These are phyloP conservation scores for Nothophaeocryptopus gaeumannii DNA, from an alignment of 2,329 filamentous ascomycete genomes.

Conservation along the genomic window DNA sequence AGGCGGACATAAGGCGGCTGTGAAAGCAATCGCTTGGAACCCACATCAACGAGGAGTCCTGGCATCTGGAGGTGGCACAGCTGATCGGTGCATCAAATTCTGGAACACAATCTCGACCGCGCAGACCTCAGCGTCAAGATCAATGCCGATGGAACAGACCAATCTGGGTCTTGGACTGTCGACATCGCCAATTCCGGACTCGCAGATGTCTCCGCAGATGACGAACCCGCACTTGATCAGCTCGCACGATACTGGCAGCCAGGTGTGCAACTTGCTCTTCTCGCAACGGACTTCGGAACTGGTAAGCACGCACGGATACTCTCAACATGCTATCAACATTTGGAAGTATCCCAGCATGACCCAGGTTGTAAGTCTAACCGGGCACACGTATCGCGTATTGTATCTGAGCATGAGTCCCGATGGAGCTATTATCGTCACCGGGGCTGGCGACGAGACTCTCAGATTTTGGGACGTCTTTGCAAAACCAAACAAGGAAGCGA, in stretches of 20 bases:
- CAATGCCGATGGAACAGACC: slow-evolving; percentile 26
- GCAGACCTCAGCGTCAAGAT: slow-evolving; percentile 35
- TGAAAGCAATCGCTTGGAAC: slow-evolving; percentile 97
- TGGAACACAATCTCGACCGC: slow-evolving; percentile 71
- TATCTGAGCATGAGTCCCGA: slow-evolving; percentile 98
- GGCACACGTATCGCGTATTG: slow-evolving; percentile 92
- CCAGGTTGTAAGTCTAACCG: slow-evolving; percentile 90
- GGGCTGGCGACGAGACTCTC: slow-evolving; percentile 91
- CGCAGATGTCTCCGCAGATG: slow-evolving; percentile 37
- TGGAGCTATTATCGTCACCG: slow-evolving; percentile 88
- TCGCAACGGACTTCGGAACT: slow-evolving; percentile 97
- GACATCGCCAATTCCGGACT: slow-evolving; percentile 24
- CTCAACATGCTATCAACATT: slow-evolving; percentile 96
- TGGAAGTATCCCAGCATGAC: slow-evolving; percentile 99
- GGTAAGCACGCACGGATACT: slow-evolving; percentile 94
- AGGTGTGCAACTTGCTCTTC: slow-evolving; percentile 98
- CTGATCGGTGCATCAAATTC: slow-evolving; percentile 94
- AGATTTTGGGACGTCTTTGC: slow-evolving; percentile 97
- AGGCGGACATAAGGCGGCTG: slow-evolving; percentile 90
- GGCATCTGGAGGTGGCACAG: slow-evolving; percentile 94
- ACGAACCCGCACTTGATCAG: slow-evolving; percentile 55
- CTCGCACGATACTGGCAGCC: slow-evolving; percentile 92
- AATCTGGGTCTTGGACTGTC: slow-evolving; percentile 28
- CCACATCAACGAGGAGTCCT: slow-evolving; percentile 91
- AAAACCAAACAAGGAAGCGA: slow-evolving; percentile 66